Base-by-base conservation (phyloP, 495 filamentous ascomycete genomes). In the Penicillium bialowiezense region DNA sequence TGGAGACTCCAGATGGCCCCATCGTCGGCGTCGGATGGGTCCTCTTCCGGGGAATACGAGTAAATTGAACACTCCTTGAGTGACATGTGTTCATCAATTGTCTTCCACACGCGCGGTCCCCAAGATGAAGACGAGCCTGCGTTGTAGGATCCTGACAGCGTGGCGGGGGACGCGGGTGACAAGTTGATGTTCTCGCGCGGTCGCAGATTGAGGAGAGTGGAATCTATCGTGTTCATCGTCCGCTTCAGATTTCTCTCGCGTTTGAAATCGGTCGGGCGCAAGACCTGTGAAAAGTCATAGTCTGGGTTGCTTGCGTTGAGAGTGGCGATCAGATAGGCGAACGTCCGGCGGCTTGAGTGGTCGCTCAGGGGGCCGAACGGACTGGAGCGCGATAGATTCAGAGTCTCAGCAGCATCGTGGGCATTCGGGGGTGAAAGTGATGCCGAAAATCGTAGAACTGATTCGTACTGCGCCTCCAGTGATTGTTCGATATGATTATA, bases 221-320 rank as follows among this genome's bases (percentile, higher is more conserved):
- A 85, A 59, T 97, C 89, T 44, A 99, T 80, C 17, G 79, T 87
- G 47, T 82, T 84, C 82, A 95, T 95, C 35, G 96, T 86, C 9
- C 74, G 72, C 52, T 84, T 79, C 24, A 96, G 64, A 47, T 82
- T 83, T 18, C 82, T 72, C 73, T 96, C 89, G 33, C 86, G 82
- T 37, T 82, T 81, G 68, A 98, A 98, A 62, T 97, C 93, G 8
- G 82, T 78, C 1, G 91, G 91, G 23, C 90, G 84, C 48, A 97
- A 75, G 41, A 91, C 83, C 50, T 96, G 85, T 2, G 89, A 93
- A 70, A 97, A 97, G 68, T 97, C 92, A 66, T 99, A 99, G 64
- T 99, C 95, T 1, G 91, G 87, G 68, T 99, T 91, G 32, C 87
- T 91, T 1, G 92, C 92, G 56, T 99, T 99, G n/a, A 99, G 77